A percentile compares a stretch with the other conserved stretches of the same genome.
phyloP scores from a whole-genome alignment of 148 eudicot species.

The Persicaria tinctoria region DNA sequence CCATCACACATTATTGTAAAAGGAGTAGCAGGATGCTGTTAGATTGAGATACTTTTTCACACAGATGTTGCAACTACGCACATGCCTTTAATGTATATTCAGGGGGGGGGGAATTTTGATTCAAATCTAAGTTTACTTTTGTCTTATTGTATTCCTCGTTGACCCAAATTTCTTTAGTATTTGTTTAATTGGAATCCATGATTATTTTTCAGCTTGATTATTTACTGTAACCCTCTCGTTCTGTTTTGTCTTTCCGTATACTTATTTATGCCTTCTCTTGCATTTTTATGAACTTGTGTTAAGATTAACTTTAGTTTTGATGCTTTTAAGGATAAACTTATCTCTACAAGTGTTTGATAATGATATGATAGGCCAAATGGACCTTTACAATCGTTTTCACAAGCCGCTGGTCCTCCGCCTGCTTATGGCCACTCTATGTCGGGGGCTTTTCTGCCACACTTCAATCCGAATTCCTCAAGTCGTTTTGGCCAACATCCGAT shows the following conservation, averaged over 20 bases:
- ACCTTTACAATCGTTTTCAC: constrained; percentile 48
- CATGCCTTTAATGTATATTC: neutral
- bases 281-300: neutral
- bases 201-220: neutral
- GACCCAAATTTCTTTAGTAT: neutral
- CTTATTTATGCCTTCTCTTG: neutral
- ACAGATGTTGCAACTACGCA: neutral
- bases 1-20: neutral
- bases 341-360: constrained; percentile 10
- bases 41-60: neutral
- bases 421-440: constrained; percentile 45
- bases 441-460: constrained; percentile 48
- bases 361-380: constrained; percentile 51
- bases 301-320: constrained; percentile 7
- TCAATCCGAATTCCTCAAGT: constrained; percentile 57
- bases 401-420: constrained; percentile 43
- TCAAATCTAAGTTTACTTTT: neutral
- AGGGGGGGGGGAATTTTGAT: neutral
- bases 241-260: neutral
- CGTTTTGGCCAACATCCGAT: constrained; percentile 66
- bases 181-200: neutral
- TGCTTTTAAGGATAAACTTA: neutral
- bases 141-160: neutral
- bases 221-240: neutral
- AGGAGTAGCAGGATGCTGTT: neutral